Evolutionary conservation across 176 grass and related monocot species (phyloP), one percentile per base, ranked within the genome.

Genomic region (Zea luxurians): DNA sequence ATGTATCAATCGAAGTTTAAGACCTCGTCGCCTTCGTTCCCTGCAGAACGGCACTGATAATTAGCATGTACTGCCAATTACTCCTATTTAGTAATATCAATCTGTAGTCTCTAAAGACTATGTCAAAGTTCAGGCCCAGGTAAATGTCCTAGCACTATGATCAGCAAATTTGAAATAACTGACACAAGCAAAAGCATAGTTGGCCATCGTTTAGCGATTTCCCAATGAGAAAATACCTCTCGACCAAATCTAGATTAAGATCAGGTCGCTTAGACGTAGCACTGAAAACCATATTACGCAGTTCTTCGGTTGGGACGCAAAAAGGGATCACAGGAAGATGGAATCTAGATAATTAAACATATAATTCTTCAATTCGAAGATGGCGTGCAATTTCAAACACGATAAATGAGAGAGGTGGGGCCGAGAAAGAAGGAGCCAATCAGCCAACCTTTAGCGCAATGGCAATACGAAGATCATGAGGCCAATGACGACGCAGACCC

Each of bases 21-120:
- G 13, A 82, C 58, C 3, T 67, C 67, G 67, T 13, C 50, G 49
- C 78, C 36, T 74, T 80, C 13, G 45, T 83, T 86, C 37, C 76
- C 86, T 89, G 72, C 20, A 76, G 48, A 36, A 77, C 38, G 10
- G 10, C 35, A 73, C 8, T 48, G 35, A 68, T 35, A 59, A n/a
- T 45, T 70, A 78, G 73, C 21, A 57, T 60, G 15, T 66, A 66
- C 13, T 62, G 11, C 48, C 60, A 61, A 41, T 41, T 10, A 54
- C 52, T 54, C 52, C 52, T 54, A 71, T 80, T 15, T 37, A 45
- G 9, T 35, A 68, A 9, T 16, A 35, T 66, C 10, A 49, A 0
- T 4, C 4, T 36, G 20, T 2, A 75, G 37, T 69, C 9, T 35
- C 11, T 16, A 36, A 45, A 37, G 13, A 69, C 13, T 62, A 38